Evolutionary conservation across 225 moss, liverwort and hornwort species (phyloP).

Genomic region (Polytrichum commune): DNA sequence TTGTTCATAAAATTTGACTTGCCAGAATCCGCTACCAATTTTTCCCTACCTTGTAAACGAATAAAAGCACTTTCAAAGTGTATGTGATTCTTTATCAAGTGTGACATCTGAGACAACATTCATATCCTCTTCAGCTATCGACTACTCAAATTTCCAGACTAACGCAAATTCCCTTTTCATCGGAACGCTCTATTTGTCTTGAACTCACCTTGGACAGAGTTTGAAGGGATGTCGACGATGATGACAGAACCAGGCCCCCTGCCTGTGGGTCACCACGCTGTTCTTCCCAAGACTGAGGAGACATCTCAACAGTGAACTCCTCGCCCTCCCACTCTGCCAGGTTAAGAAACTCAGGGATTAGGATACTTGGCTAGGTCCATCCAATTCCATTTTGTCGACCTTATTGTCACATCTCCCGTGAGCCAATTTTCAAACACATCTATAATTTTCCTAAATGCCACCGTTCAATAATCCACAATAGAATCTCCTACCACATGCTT

Average conservation of each 20-base stretch:
- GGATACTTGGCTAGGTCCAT: background rate
- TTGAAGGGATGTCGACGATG: slow-evolving; percentile 38
- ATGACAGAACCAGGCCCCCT: slow-evolving; percentile 52
- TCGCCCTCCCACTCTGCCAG: slow-evolving; percentile 41
- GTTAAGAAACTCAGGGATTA: slow-evolving; percentile 6
- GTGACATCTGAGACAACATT: background rate
- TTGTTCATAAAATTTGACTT: too few species aligned
- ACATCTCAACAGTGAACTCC: slow-evolving; percentile 15
- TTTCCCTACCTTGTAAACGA: background rate
- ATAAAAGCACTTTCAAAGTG: background rate
- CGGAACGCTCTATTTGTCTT: background rate
- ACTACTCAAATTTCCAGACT: background rate
- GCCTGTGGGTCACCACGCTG: slow-evolving; percentile 36
- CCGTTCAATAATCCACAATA: background rate
- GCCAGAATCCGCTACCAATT: too few species aligned
- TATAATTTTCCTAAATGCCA: background rate
- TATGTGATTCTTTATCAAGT: background rate
- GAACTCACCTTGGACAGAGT: slow-evolving; percentile 54
- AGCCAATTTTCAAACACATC: background rate
- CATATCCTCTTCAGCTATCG: background rate
- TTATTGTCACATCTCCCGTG: background rate
- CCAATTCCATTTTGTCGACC: background rate
- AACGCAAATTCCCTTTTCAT: background rate
- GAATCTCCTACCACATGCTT: background rate
- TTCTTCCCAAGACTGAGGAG: slow-evolving; percentile 36